Evolutionary conservation across 2,329 filamentous ascomycete species (phyloP).

Genomic region (Thielaviopsis euricoi): DNA sequence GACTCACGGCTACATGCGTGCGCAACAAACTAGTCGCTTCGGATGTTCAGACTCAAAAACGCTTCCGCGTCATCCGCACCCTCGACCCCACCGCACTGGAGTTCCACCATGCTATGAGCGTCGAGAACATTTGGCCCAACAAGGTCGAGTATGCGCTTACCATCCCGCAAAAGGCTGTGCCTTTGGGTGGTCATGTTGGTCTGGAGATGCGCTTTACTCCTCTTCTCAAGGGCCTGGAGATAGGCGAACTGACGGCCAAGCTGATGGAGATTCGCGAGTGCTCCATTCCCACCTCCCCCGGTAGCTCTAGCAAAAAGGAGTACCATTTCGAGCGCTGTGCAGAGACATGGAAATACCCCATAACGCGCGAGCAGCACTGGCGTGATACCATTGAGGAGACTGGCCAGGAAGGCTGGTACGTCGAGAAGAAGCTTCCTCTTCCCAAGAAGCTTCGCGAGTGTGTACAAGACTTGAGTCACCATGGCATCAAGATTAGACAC

Average conservation of each 20-base stretch:
- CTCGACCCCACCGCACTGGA: slow-evolving; percentile 61
- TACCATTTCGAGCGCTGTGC: slow-evolving; percentile 51
- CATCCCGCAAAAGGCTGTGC: slow-evolving; percentile 83
- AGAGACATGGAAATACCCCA: slow-evolving; percentile 37
- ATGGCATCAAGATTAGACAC: slow-evolving; percentile 82
- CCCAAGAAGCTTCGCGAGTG: slow-evolving; percentile 71
- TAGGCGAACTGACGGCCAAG: slow-evolving; percentile 68
- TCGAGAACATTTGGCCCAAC: slow-evolving; percentile 95
- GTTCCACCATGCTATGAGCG: slow-evolving; percentile 75
- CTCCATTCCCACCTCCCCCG: slow-evolving; percentile 30
- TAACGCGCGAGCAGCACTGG: slow-evolving; percentile 45
- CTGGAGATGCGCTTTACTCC: slow-evolving; percentile 80
- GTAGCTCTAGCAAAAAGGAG: slow-evolving; percentile 30
- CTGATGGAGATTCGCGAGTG: slow-evolving; percentile 66
- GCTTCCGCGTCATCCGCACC: slow-evolving; percentile 61
- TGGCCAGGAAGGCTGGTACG: slow-evolving; percentile 47
- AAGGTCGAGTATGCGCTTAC: slow-evolving; percentile 93
- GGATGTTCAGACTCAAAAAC: slow-evolving; percentile 67
- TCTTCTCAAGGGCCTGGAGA: slow-evolving; percentile 69
- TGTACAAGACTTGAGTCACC: slow-evolving; percentile 75
- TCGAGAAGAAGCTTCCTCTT: slow-evolving; percentile 48
- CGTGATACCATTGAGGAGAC: slow-evolving; percentile 52
- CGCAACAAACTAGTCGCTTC: slow-evolving; percentile 68
- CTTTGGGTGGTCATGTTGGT: slow-evolving; percentile 75
- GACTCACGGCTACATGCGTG: slow-evolving; percentile 76